Conservation (phyloP, 2,329 filamentous ascomycete species). For the Phaeophleospora eucalypticola region DNA sequence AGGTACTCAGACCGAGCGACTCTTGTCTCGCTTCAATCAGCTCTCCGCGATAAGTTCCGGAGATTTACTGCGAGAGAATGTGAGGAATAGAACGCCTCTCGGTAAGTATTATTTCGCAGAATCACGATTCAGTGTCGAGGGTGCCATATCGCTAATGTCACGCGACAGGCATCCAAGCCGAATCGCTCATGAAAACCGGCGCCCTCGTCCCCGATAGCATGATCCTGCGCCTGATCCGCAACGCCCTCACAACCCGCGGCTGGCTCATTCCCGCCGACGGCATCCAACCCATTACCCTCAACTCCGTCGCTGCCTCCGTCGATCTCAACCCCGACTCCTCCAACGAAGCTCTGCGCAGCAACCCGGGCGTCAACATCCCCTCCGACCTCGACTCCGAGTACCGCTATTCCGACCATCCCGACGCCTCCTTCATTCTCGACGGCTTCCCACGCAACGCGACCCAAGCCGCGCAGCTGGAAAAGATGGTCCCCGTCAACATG, state of each 20-base stretch:
- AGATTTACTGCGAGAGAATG: constrained; percentile 87
- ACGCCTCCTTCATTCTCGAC: constrained; percentile 89
- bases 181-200: constrained; percentile 80
- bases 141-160: constrained; percentile 9
- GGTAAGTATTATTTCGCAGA: constrained; percentile 53
- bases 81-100: constrained; percentile 78
- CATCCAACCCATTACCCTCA: constrained; percentile 44
- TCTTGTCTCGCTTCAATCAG: constrained; percentile 82
- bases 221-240: constrained; percentile 87
- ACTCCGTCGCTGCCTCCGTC: constrained; percentile 35
- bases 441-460: constrained; percentile 85
- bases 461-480: constrained; percentile 75
- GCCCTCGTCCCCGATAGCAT: constrained; percentile 86
- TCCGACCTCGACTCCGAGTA: constrained; percentile 36
- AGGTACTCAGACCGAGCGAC: constrained; percentile 83
- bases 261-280: constrained; percentile 59
- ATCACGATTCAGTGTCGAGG: neutral
- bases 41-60: constrained; percentile 90
- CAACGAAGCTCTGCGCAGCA: constrained; percentile 11
- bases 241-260: constrained; percentile 77
- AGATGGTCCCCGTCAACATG: constrained; percentile 87
- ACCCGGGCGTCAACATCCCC: constrained; percentile 38
- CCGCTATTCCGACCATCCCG: constrained; percentile 60
- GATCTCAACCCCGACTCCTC: constrained; percentile 19
- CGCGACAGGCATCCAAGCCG: constrained; percentile 75